Evolutionary conservation across 345 rosid genomes (phyloP).

Genomic region (Populus ilicifolia): DNA sequence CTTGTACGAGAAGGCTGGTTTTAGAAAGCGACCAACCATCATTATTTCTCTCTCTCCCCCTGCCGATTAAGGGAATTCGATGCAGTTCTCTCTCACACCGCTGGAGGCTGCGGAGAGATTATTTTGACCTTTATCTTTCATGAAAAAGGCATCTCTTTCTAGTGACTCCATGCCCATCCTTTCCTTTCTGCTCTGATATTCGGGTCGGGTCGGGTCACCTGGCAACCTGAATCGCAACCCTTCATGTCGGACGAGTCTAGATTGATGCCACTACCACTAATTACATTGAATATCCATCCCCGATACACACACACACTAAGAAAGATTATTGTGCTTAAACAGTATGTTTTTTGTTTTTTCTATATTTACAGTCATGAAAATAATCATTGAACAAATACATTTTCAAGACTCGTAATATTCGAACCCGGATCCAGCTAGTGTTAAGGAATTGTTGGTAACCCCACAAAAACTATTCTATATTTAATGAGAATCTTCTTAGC

Average conservation of each 20-base stretch:
- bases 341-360: not conserved
- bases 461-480: not conserved
- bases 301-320: no score
- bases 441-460: not conserved
- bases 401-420: not conserved
- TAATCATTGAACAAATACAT: not conserved
- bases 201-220: not conserved
- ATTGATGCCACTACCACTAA: no score
- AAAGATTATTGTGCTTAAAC: no score
- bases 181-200: not conserved
- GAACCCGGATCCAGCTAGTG: conserved; percentile 11
- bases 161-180: not conserved
- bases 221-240: not conserved
- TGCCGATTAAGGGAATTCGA: conserved; percentile 40
- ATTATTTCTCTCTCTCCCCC: conserved; percentile 7
- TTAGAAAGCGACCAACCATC: conserved; percentile 52
- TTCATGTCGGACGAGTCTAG: not conserved
- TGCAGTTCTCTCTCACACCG: conserved; percentile 22
- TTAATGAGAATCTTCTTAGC: conserved; percentile 60
- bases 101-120: not conserved
- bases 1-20: conserved; percentile 35
- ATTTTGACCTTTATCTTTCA: conserved; percentile 26
- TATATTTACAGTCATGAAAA: not conserved
- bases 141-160: conserved; percentile 26
- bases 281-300: no score